Base-by-base conservation (phyloP, 2,329 filamentous ascomycete genomes). In the Calonectria pseudoturangicola region DNA sequence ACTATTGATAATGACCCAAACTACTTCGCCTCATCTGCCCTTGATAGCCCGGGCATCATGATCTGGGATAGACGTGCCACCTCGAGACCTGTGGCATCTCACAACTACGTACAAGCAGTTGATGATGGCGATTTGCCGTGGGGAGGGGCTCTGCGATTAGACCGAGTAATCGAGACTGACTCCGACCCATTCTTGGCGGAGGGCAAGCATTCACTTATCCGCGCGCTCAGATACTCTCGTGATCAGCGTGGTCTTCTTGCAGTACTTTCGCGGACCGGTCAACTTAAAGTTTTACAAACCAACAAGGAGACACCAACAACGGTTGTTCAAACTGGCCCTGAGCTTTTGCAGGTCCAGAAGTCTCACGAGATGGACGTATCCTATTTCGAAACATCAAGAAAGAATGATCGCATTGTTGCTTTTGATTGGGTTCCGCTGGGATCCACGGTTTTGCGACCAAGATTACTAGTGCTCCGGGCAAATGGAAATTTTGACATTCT, bases 1-100 rank as follows among this genome's bases (percentile, higher is more conserved):
- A 90, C 94, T 18, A 94, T 97, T 73, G 94, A 97, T 84, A 94
- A 94, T 73, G 93, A 97, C 77, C 91, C 93, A 75, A 95, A 97
- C 78, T 96, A 95, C 83, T 96, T 97, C 84, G 92, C 94, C 1
- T 96, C 94, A 1, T 95, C 94, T 16, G 93, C 93, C 3, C 86
- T 94, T 15, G 93, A 94, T 71, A 92, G 94, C 63, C 93, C 94
- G 0, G 91, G 92, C 9, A 88, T 96, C 65, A 92, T 93, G 82
- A 88, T 96, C 39, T 96, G 94, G 94, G 94, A 96, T 80, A 91
- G 93, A 30, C 92, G 94, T 51, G 89, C 89, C n/a, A 88, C 87
- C 15, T 86, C 86, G 25, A 88, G 89, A 13, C 83, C 87, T 1
- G 82, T 88, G 13, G 88, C 89, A 10, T 91, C 90, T 13, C 83